Evolutionary conservation across 2,329 filamentous ascomycete species (phyloP).

Genomic region (Fusarium gaditjirri): DNA sequence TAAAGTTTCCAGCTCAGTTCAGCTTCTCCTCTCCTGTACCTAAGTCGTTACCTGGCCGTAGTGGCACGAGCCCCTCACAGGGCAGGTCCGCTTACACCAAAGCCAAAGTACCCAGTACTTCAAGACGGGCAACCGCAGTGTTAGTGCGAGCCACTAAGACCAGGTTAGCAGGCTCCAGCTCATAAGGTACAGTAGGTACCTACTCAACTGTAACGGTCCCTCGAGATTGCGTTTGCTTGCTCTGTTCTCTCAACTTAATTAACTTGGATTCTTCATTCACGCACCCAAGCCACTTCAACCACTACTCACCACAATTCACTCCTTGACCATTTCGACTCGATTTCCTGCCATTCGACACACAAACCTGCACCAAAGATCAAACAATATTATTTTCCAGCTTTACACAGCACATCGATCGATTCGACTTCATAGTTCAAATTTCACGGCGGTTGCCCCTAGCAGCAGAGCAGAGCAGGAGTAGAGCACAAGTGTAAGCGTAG

Average conservation of each 20-base stretch:
- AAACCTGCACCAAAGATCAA: not conserved
- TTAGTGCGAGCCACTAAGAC: slow-evolving; percentile 14
- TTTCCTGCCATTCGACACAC: slow-evolving; percentile 19
- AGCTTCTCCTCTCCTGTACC: slow-evolving; percentile 7
- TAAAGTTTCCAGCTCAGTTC: not conserved
- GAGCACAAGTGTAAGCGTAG: slow-evolving; percentile 20
- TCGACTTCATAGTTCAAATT: slow-evolving; percentile 3
- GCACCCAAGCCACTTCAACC: slow-evolving; percentile 18
- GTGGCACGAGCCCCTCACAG: slow-evolving; percentile 29
- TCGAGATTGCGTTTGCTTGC: slow-evolving; percentile 16
- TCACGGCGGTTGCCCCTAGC: slow-evolving; percentile 36
- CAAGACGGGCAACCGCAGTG: slow-evolving; percentile 24
- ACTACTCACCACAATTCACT: slow-evolving; percentile 32
- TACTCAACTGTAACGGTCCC: slow-evolving; percentile 20
- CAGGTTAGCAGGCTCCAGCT: slow-evolving; percentile 28
- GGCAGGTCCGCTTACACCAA: slow-evolving; percentile 6
- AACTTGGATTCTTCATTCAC: slow-evolving; percentile 26
- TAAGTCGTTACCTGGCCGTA: slow-evolving; percentile 34
- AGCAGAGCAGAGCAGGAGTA: slow-evolving; percentile 23
- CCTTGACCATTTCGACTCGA: slow-evolving; percentile 17
- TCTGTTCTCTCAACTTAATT: slow-evolving; percentile 22
- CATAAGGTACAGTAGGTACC: slow-evolving; percentile 5
- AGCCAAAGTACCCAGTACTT: slow-evolving; percentile 15
- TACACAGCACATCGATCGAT: slow-evolving; percentile 1
- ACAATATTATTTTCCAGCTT: not conserved